Base-by-base conservation (phyloP, 2,329 filamentous ascomycete species). In the Bipolaris gigantea region DNA sequence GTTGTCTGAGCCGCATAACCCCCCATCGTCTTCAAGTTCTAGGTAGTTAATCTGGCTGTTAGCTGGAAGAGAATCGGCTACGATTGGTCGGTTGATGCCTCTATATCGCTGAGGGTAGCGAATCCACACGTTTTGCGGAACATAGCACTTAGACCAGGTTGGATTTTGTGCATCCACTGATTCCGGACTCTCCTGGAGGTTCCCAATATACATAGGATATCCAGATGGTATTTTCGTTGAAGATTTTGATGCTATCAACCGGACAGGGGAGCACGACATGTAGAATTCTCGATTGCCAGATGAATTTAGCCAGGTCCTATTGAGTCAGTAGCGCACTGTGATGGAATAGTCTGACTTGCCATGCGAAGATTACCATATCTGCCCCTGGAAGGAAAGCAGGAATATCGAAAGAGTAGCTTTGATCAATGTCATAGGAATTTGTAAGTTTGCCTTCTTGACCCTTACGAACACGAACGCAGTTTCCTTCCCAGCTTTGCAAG, bases 281-380 rank as follows among this genome's bases (percentile, higher is more conserved):
- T 73, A 75, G 59, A 77, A 73, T 51, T 79, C 76, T 51, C 75
- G 70, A 50, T 79, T 80, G 49, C 76, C 61, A 74, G 76, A 79
- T 3, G 71, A 75, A 32, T 55, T 55, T 34, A 55, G 39, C 53
- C 19, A 55, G 21, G 53, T 55, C 43, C 41, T 55, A n/a, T 44
- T 40, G 9, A 48, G 48, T 50, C 6, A 50, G 48, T 25, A 4
- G n/a, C 9, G 32, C 7, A 16, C 21, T 16, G 1, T 50, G 9
- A 19, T 13, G 10, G 32, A 3, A 23, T 23, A 21, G n/a, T 34
- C 21, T 48, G 15, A 51, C 53, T 18, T 11, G 32, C 77, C 73
- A 79, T 6, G 73, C 73, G 50, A 80, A 78, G 16, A 79, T 58
- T 6, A 69, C 72, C 42, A 1, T 13, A 10, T 65, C 56, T 11